Evolutionary conservation across 345 rosid species (phyloP).

Genomic region (Corchorus olitorius): DNA sequence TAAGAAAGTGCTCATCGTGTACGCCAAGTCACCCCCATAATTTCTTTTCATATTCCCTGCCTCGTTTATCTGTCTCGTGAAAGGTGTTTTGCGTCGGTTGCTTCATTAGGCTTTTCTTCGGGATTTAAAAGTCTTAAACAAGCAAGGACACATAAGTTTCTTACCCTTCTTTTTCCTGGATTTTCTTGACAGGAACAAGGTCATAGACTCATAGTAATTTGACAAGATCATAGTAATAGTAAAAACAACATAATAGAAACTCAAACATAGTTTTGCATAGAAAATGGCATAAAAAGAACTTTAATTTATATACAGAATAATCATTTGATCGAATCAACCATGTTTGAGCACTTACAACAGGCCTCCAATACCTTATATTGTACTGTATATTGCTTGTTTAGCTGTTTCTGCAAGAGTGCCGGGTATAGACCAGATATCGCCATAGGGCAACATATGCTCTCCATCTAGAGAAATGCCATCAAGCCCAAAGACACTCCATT

Average conservation of each 20-base stretch:
- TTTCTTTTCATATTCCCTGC: neutral
- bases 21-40: neutral
- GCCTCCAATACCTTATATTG: neutral
- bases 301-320: neutral
- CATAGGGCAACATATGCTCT: neutral
- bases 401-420: neutral
- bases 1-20: neutral
- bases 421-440: neutral
- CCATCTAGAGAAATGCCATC: neutral
- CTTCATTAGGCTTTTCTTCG: no score
- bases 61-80: neutral
- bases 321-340: neutral
- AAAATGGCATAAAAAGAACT: no score
- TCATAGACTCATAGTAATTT: no score
- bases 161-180: no score
- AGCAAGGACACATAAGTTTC: no score
- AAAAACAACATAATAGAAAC: no score
- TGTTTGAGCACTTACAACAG: constrained; percentile 9
- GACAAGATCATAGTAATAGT: no score
- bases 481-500: neutral
- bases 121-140: no score
- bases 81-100: no score
- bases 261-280: no score
- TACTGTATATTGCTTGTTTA: neutral
- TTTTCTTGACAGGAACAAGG: no score